Conservation (phyloP, 2,329 filamentous ascomycete species). For the Paracoccidioides lutzii region DNA sequence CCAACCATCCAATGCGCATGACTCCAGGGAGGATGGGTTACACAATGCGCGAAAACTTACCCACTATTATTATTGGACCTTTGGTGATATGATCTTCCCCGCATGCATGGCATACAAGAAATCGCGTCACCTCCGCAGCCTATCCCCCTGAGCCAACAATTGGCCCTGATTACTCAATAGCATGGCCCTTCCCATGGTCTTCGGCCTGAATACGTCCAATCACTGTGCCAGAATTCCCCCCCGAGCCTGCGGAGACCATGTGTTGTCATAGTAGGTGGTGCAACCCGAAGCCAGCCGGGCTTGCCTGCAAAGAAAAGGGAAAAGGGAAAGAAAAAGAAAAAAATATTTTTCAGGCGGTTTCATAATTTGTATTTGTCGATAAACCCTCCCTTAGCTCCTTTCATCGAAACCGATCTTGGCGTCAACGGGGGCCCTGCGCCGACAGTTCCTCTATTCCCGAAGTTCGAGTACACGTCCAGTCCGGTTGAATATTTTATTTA, state of each 20-base stretch:
- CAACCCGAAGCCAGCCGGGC: not conserved
- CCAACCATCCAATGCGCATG: not conserved
- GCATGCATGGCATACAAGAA: constrained; percentile 1
- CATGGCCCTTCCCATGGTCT: not conserved
- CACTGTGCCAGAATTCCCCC: not conserved
- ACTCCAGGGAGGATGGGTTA: not conserved
- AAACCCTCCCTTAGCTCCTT: not conserved
- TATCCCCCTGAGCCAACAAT: not conserved
- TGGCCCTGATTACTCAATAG: not conserved
- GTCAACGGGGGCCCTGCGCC: not conserved
- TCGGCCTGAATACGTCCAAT: not conserved
- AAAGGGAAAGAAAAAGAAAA: not conserved
- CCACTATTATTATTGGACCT: not conserved
- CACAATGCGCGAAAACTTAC: not conserved
- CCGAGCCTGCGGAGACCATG: not conserved
- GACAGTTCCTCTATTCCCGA: not conserved
- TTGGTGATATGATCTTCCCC: not conserved
- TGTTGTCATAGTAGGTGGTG: not conserved
- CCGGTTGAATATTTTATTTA: not conserved
- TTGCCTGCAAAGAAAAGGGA: not conserved
- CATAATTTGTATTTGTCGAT: not conserved
- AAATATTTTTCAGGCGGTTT: not conserved
- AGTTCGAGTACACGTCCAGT: not conserved
- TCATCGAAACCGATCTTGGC: not conserved
- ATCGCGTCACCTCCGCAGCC: not conserved